Base-by-base conservation (phyloP, 495 filamentous ascomycete species). In the Aeminium ludgeri region DNA sequence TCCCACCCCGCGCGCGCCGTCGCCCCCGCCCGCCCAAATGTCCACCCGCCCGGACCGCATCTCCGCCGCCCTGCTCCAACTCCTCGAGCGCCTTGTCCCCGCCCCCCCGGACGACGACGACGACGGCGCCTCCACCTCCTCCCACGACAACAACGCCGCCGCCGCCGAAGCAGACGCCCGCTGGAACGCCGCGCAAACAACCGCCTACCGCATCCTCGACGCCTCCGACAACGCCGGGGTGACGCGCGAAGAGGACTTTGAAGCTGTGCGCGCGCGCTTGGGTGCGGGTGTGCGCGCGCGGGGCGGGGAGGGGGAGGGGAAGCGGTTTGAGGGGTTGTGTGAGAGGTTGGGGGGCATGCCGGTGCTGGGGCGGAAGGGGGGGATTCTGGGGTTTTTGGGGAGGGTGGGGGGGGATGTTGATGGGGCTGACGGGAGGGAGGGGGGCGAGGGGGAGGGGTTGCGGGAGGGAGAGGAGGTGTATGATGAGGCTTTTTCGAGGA, bases 281-380 rank as follows among this genome's bases (percentile, higher is more conserved):
- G 95, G 96, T 60, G 86, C 86, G 62, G 76, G 80, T 55, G 80
- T 79, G 58, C 62, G 96, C 37, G 69, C 91, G 45, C 66, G 72
- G 41, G 73, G 77, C 16, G 80, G 83, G 49, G 65, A 67, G 25
- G 77, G 76, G 0, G 86, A 81, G 46, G 84, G 84, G n/a, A 63
- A 87, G 19, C 69, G 75, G 18, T 94, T 95, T 60, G 78, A 81
- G 12, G 84, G 89, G 55, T 68, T 96, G 35, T 92, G 87, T 62
- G 80, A 82, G 29, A 70, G 80, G 30, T 71, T 99, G 18, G 65
- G 94, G 15, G 80, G 85, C 19, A 78, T 91, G 49, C 86, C 87
- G 3, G 86, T 96, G 1, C 66, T 99, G 23, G 78, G 76, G 50
- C 80, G 93, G 58, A 99, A 96, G 72, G 95, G 87, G 85, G 85